A percentile compares a stretch with the other conserved stretches of the same genome.
phyloP scores from a whole-genome alignment of 2,329 filamentous ascomycete species.

The Aspergillus sp. region DNA sequence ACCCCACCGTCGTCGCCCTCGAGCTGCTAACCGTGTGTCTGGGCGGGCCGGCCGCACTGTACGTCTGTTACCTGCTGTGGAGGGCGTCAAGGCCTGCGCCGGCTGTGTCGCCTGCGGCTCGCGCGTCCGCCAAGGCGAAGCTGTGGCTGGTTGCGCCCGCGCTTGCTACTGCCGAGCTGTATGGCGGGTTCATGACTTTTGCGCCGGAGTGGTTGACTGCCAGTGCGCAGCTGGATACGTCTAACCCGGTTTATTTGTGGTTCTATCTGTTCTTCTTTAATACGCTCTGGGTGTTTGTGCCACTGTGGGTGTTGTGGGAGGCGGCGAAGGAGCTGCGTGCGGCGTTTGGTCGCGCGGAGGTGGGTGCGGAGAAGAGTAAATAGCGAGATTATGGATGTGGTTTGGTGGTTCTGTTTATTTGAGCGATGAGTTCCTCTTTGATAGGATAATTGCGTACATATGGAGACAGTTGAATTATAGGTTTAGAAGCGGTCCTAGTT shows the following conservation, averaged over 20 bases:
- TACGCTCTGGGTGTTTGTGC: constrained; percentile 60
- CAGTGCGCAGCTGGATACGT: constrained; percentile 56
- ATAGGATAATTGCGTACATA: too few species aligned
- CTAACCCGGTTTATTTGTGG: constrained; percentile 63
- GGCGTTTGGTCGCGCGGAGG: constrained; percentile 34
- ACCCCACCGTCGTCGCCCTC: constrained; percentile 58
- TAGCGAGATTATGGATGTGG: constrained; percentile 2
- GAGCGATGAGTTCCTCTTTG: neutral
- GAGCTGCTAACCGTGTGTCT: constrained; percentile 62
- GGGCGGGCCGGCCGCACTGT: constrained; percentile 57
- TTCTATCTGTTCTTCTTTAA: constrained; percentile 66
- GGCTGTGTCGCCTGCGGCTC: constrained; percentile 10
- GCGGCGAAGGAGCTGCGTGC: constrained; percentile 46
- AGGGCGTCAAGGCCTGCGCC: constrained; percentile 24
- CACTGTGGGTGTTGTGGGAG: constrained; percentile 57
- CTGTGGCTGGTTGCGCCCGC: constrained; percentile 58
- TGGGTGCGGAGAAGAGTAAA: constrained; percentile 19
- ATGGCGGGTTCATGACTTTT: constrained; percentile 66
- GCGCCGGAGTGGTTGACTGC: constrained; percentile 64
- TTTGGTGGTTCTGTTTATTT: neutral
- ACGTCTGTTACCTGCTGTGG: constrained; percentile 55
- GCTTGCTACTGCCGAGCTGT: constrained; percentile 63
- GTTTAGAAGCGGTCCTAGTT: too few species aligned
- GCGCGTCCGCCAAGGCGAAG: constrained; percentile 31
- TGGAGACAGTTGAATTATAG: too few species aligned